phyloP scores from a whole-genome alignment of 2,329 filamentous ascomycete species.

The Botrytis byssoidea region DNA sequence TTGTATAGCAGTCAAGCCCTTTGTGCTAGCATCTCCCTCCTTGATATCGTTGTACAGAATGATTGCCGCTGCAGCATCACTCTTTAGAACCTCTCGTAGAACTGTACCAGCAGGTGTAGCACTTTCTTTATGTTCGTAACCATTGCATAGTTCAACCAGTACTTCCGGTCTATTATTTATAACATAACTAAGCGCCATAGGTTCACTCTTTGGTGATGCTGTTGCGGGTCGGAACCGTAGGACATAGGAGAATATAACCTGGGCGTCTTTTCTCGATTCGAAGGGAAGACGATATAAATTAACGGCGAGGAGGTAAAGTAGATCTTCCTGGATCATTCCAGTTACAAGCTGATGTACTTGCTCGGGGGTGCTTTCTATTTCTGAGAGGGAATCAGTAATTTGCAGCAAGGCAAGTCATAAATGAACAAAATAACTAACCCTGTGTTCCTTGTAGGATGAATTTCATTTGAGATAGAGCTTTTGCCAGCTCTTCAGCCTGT shows the following conservation, averaged over 20 bases:
- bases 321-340: conserved; percentile 82
- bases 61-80: conserved; percentile 84
- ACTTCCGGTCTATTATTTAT: conserved; percentile 84
- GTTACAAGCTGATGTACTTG: conserved; percentile 84
- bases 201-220: conserved; percentile 67
- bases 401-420: neutral
- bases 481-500: conserved; percentile 83
- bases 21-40: conserved; percentile 62
- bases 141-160: conserved; percentile 81
- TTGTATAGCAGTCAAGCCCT: conserved; percentile 75
- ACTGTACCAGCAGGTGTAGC: conserved; percentile 89
- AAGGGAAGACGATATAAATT: conserved; percentile 86
- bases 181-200: conserved; percentile 84
- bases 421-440: conserved; percentile 53
- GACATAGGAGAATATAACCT: conserved; percentile 93
- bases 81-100: conserved; percentile 82
- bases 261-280: conserved; percentile 92
- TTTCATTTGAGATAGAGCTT: conserved; percentile 88
- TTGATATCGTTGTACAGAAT: conserved; percentile 89
- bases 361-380: conserved; percentile 81
- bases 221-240: conserved; percentile 81
- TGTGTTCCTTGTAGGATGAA: conserved; percentile 88
- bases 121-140: conserved; percentile 87
- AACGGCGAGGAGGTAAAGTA: conserved; percentile 79
- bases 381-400: conserved; percentile 47